Percentiles rank a stretch among this genome's conserved stretches.
phyloP scores from a whole-genome alignment of 2,329 filamentous ascomycete species.

The Venturia carpophila region DNA sequence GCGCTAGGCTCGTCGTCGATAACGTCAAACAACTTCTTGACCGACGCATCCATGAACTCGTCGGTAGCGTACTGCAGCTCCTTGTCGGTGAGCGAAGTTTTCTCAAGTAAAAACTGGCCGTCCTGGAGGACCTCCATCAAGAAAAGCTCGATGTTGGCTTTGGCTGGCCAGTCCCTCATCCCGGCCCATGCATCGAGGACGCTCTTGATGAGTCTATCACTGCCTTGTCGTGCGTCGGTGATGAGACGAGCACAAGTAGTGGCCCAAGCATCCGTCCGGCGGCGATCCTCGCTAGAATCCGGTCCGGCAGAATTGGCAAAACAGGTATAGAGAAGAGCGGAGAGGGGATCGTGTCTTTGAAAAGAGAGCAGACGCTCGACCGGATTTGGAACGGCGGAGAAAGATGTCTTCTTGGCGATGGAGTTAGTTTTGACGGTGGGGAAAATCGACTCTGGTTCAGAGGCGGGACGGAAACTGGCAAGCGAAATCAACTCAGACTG shows the following conservation, averaged over 20 bases:
- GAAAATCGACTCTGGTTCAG: conserved; percentile 75
- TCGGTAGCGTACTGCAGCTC: conserved; percentile 59
- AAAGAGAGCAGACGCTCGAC: conserved; percentile 82
- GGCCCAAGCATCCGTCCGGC: conserved; percentile 80
- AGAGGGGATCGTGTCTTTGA: conserved; percentile 79
- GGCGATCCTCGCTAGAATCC: conserved; percentile 70
- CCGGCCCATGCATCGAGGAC: conserved; percentile 82
- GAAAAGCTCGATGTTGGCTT: conserved; percentile 84
- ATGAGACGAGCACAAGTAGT: conserved; percentile 78
- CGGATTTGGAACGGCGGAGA: conserved; percentile 49
- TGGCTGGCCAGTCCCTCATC: conserved; percentile 84
- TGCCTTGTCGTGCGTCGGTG: conserved; percentile 63
- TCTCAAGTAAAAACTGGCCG: conserved; percentile 82
- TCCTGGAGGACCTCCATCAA: conserved; percentile 92
- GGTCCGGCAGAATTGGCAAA: conserved; percentile 81
- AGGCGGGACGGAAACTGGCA: conserved; percentile 66
- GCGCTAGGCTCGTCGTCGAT: conserved; percentile 71
- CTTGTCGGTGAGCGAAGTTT: conserved; percentile 59
- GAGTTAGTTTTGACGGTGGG: conserved; percentile 46
- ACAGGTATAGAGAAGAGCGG: conserved; percentile 76
- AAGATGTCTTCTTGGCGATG: conserved; percentile 41
- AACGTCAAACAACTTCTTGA: conserved; percentile 73
- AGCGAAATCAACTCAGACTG: conserved; percentile 69
- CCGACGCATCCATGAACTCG: conserved; percentile 78
- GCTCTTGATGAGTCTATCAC: conserved; percentile 72